Conservation (phyloP, 83 land plant species). For the Diphasiastrum complanatum region DNA sequence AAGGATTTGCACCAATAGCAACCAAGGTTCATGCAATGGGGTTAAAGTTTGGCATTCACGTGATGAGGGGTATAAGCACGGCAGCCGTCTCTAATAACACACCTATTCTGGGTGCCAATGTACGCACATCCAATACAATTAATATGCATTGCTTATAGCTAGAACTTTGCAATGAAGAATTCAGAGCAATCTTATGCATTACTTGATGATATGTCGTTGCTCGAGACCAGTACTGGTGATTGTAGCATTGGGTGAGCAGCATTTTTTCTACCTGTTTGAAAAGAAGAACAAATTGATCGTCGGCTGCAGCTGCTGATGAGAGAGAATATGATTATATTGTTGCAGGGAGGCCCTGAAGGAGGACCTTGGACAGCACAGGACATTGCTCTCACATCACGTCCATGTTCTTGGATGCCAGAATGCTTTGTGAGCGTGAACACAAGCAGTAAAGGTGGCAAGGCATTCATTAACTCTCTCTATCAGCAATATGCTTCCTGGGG, state of each 20-base stretch:
- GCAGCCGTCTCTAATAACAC: conserved; percentile 73
- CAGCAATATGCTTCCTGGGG: conserved; percentile 92
- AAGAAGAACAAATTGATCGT: too few relatives aligned
- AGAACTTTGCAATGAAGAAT: too few relatives aligned
- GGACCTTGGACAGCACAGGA: conserved; percentile 61
- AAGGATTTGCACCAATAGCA: conserved; percentile 67
- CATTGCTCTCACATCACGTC: conserved; percentile 50
- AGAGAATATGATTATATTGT: background rate
- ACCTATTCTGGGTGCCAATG: conserved; percentile 62
- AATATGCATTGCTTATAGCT: background rate
- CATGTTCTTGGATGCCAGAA: conserved; percentile 80
- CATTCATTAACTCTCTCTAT: conserved; percentile 79
- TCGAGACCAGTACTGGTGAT: too few relatives aligned
- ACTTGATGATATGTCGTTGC: too few relatives aligned
- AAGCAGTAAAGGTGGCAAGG: conserved; percentile 62
- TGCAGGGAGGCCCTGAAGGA: background rate
- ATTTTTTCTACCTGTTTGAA: too few relatives aligned
- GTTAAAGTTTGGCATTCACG: conserved; percentile 91
- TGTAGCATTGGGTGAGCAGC: too few relatives aligned
- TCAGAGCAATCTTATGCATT: too few relatives aligned
- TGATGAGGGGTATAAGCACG: conserved; percentile 90
- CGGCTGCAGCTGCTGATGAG: too few relatives aligned
- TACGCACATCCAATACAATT: conserved; percentile 22
- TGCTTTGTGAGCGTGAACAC: conserved; percentile 87
- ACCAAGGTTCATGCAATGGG: conserved; percentile 82